Percentiles rank a stretch among this genome's conserved stretches.
Conservation (phyloP, 352 stramenopile species). For the Blastocystis sp. region DNA sequence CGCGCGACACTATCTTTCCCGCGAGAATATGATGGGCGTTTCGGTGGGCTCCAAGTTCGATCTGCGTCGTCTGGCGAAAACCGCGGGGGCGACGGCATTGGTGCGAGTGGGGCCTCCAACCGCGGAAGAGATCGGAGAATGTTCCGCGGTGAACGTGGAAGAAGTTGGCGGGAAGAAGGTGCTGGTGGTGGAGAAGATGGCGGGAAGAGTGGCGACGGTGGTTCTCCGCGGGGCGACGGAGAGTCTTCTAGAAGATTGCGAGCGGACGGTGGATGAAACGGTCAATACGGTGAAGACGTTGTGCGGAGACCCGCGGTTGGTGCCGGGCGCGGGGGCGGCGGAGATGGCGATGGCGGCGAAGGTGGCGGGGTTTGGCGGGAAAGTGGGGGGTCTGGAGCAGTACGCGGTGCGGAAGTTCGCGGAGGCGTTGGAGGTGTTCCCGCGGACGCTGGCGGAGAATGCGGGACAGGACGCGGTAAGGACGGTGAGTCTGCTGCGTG, state of each 20-base stretch:
- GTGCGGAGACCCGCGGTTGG: conserved; percentile 82
- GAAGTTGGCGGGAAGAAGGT: conserved; percentile 89
- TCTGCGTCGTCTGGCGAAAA: conserved; percentile 85
- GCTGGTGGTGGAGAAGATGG: conserved; percentile 80
- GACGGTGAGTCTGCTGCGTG: conserved; percentile 84
- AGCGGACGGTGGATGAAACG: conserved; percentile 90
- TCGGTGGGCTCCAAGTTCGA: conserved; percentile 97
- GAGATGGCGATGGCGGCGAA: conserved; percentile 88
- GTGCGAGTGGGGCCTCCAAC: conserved; percentile 87
- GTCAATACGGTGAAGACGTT: conserved; percentile 87
- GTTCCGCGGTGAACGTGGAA: conserved; percentile 78
- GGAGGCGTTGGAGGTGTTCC: conserved; percentile 90
- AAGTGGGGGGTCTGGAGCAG: conserved; percentile 90
- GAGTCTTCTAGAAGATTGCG: conserved; percentile 92
- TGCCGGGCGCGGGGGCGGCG: conserved; percentile 82
- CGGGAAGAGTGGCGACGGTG: conserved; percentile 89
- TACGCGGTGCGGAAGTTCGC: conserved; percentile 98
- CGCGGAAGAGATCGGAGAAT: conserved; percentile 92
- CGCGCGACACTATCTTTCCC: conserved; percentile 94
- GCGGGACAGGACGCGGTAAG: conserved; percentile 78
- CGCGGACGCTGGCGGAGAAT: conserved; percentile 92
- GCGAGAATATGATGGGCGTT: conserved; percentile 89
- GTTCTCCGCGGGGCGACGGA: conserved; percentile 79
- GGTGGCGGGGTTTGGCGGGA: conserved; percentile 83
- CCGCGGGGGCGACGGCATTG: conserved; percentile 86